Conservation (phyloP, 2,329 filamentous ascomycete species). For the Fusarium verticillioides region DNA sequence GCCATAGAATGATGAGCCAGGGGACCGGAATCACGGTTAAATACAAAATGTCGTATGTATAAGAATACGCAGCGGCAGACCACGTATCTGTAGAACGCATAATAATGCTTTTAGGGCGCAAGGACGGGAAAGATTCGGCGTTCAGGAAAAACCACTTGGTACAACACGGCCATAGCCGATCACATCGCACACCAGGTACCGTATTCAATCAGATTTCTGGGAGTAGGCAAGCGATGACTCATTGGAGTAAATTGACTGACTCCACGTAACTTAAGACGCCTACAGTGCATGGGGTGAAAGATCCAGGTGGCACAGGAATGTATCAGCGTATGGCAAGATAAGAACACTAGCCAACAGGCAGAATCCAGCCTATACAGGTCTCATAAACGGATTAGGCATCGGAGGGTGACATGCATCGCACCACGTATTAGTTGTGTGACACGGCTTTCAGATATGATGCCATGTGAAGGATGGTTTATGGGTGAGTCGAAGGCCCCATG, state of each 20-base stretch:
- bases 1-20: conserved; percentile 14
- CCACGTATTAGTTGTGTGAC: conserved; percentile 4
- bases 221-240: neutral
- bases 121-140: conserved; percentile 39
- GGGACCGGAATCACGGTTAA: conserved; percentile 3
- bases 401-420: conserved; percentile 14
- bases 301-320: neutral
- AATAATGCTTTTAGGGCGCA: conserved; percentile 16
- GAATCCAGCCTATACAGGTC: conserved; percentile 6
- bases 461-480: neutral
- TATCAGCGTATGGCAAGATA: conserved; percentile 9
- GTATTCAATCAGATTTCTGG: neutral
- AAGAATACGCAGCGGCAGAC: neutral
- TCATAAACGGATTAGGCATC: conserved; percentile 6
- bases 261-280: neutral
- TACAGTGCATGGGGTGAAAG: conserved; percentile 6
- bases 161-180: conserved; percentile 13
- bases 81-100: neutral
- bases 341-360: neutral
- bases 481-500: neutral
- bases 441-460: neutral
- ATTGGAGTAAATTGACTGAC: neutral
- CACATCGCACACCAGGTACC: conserved; percentile 12
- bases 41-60: neutral
- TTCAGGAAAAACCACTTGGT: conserved; percentile 24